Base-by-base conservation (phyloP, 208 protist genomes). In the Herpetomonas tarakana region DNA sequence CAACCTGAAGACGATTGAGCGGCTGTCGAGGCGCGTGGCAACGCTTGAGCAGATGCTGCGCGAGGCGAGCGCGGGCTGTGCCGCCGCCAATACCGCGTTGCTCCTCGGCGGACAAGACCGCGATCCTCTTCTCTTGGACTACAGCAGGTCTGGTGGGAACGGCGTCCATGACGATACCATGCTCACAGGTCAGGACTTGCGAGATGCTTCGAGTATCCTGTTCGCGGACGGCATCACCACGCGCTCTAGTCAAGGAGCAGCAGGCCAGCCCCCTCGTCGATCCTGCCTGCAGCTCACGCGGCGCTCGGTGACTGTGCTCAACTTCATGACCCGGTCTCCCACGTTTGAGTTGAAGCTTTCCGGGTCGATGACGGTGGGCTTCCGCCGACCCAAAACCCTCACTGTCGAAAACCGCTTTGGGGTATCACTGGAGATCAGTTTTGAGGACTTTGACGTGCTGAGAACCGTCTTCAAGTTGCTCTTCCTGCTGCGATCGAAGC, bases 221-320 rank as follows among this genome's bases (percentile, higher is more conserved):
- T 77, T 77, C 68, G 31, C 65, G n/a, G 49, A 71, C 31, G 64
- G 58, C 22, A 71, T 77, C 44, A 49, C 27, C 47, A 21, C 58
- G 18, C 27, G 49, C 27, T 61, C 64, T 47, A 68, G 68, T 29
- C 24, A 39, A 16, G 28, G 28, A 4, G 12, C 14, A 22, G 6
- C 3, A 11, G 25, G 29, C 24, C 28, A 16, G 24, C 4, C 24
- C 16, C 51, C 51, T 30, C 11, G 9, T 4, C 51, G 51, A 12
- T n/a, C 7, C 14, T 29, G 24, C 27, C 51, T 55, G 14, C 51
- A 55, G 51, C 24, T 55, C 4, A 18, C 24, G 3, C 24, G 28
- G 21, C 27, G 28, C 29, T 3, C 51, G 9, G 12, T 55, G 4
- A 55, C 21, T 30, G 51, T 55, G 14, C 51, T 29, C 4, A 39